These are phyloP conservation scores for Solanum gandarillasii DNA, from an alignment of 257 asterid species.

Conservation along the genomic window DNA sequence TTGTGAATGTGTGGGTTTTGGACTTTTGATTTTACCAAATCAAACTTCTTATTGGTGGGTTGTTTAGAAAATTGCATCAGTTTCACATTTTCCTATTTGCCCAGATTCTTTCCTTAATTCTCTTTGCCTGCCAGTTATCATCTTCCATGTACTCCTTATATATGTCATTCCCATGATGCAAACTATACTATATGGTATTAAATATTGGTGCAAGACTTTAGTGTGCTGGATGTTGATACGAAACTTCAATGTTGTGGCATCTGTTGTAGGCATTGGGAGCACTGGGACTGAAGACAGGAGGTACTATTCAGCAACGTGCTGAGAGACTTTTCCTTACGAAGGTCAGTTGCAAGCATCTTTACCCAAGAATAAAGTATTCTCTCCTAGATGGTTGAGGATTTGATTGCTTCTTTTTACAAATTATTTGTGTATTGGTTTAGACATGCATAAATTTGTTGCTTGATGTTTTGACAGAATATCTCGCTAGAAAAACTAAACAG, in stretches of 20 bases:
- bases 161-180: background rate
- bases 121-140: background rate
- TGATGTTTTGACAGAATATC: constrained; percentile 42
- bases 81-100: background rate
- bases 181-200: background rate
- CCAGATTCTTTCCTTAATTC: background rate
- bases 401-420: background rate
- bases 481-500: constrained; percentile 74
- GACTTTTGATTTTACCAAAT: background rate
- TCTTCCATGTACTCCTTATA: background rate
- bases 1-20: background rate
- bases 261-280: constrained; percentile 63
- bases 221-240: background rate
- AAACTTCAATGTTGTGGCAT: constrained; percentile 3
- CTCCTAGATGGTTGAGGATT: background rate
- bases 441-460: constrained; percentile 3
- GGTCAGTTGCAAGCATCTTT: constrained; percentile 29
- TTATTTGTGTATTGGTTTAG: background rate
- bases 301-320: constrained; percentile 86
- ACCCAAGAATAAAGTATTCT: background rate
- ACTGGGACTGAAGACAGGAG: constrained; percentile 90
- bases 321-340: constrained; percentile 86
- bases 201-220: background rate
- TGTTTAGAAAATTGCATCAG: background rate
- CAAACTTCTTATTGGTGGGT: background rate